Percentiles rank a stretch among this genome's conserved stretches.
These are phyloP conservation scores for Xylaria intraflava DNA, from an alignment of 495 filamentous ascomycete genomes.

Conservation along the genomic window DNA sequence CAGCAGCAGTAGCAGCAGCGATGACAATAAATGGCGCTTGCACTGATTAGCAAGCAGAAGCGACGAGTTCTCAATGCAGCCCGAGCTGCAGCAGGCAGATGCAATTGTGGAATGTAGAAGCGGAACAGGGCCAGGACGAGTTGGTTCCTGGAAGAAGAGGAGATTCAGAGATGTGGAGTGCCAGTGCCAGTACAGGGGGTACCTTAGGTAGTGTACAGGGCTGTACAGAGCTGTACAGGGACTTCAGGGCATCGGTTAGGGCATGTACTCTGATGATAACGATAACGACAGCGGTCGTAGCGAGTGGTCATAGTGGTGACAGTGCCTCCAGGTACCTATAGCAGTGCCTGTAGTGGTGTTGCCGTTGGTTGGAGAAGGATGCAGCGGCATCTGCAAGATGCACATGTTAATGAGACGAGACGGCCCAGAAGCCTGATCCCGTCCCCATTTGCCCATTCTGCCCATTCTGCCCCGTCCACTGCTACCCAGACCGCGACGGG, in stretches of 20 bases:
- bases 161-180: background rate
- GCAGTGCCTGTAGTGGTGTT: background rate
- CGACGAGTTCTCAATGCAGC: background rate
- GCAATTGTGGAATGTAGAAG: background rate
- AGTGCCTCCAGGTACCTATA: background rate
- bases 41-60: background rate
- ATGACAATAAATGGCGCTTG: background rate
- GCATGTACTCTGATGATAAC: too few species aligned
- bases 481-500: background rate
- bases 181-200: background rate
- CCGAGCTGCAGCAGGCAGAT: background rate
- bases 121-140: conserved; percentile 2
- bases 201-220: too few species aligned
- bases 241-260: too few species aligned
- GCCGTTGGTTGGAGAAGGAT: conserved; percentile 7
- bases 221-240: too few species aligned
- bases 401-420: conserved; percentile 6
- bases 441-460: too few species aligned
- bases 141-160: background rate
- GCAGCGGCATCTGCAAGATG: conserved; percentile 1
- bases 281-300: too few species aligned
- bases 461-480: background rate
- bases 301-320: too few species aligned
- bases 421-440: conserved; percentile 3
- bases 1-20: background rate